Percentiles rank a stretch among this genome's conserved stretches.
Evolutionary conservation across 1,139 yeast genomes (phyloP).

Genomic region (Yamadazyma sp.): DNA sequence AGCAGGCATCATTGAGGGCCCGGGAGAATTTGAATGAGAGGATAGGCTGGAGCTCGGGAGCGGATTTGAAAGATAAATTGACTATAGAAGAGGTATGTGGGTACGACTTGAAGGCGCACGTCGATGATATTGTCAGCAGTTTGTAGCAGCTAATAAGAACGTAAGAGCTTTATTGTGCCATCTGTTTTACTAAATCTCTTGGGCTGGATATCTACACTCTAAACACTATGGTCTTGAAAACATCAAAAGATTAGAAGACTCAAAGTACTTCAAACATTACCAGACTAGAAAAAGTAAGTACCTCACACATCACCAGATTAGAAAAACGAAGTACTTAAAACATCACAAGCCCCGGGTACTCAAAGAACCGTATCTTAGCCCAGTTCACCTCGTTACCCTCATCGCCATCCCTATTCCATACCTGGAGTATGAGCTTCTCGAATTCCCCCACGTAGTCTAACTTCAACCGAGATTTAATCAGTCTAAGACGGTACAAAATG

Average conservation of each 20-base stretch:
- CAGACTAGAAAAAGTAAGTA: too few relatives aligned
- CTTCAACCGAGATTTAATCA: constrained; percentile 17
- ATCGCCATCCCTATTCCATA: constrained; percentile 19
- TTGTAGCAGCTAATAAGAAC: too few relatives aligned
- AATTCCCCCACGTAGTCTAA: constrained; percentile 21
- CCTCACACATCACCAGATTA: too few relatives aligned
- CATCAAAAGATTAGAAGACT: too few relatives aligned
- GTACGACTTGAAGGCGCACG: constrained; percentile 24
- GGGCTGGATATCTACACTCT: too few relatives aligned
- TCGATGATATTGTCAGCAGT: constrained; percentile 14
- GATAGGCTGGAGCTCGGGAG: constrained; percentile 26
- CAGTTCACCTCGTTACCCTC: constrained; percentile 21
- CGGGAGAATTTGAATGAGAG: constrained; percentile 29
- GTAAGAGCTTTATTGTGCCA: too few relatives aligned
- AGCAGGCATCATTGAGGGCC: constrained; percentile 28
- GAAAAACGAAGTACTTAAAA: constrained; percentile 15
- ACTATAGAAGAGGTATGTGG: constrained; percentile 32
- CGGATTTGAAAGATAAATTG: constrained; percentile 20
- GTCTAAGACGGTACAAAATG: constrained; percentile 15
- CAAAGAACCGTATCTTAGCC: constrained; percentile 20
- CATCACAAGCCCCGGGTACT: constrained; percentile 24
- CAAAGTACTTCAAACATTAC: too few relatives aligned
- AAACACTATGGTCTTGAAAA: too few relatives aligned
- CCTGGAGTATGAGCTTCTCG: constrained; percentile 16
- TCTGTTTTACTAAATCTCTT: too few relatives aligned